Base-by-base conservation (phyloP, 2,329 filamentous ascomycete genomes). In the Colletotrichum theobromicola region DNA sequence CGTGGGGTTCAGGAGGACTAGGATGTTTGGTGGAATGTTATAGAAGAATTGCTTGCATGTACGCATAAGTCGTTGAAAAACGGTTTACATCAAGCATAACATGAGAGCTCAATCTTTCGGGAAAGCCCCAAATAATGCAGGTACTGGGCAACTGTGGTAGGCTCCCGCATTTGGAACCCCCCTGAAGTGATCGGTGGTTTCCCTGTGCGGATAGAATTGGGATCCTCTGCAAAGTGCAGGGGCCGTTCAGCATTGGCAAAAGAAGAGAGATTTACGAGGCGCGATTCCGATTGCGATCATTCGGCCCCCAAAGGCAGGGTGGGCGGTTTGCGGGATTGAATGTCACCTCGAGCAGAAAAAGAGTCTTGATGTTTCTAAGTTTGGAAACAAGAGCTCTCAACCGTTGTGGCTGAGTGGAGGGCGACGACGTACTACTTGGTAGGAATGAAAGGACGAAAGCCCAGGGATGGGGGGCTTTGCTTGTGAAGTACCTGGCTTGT, bases 331-430 rank as follows among this genome's bases (percentile, higher is more conserved):
- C 28, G 46, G 63, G 46, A 55, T 53, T 55, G n/a, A 66, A 66
- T 58, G 50, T 60, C 65, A 60, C 65, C 21, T 28, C 37, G 28
- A 26, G 21, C 28, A 15, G 34, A 21, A 16, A 16, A 60, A 30
- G 37, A 58, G 50, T 60, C 65, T 42, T 35, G 65, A 42, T 67
- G 64, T 67, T 67, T 67, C 65, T 55, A 67, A 67, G 58, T 55
- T 58, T 60, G 58, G 65, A 42, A 67, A 60, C 34, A 60, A 16
- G 26, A 18, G 28, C 46, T 55, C 64, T 42, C 15, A 16, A 60
- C 24, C 42, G 26, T 58, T 67, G 65, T 67, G 65, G 65, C 65
- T 67, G 65, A 67, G 65, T 34, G 46, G 65, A 21, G 63, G 53
- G 32, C 32, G n/a, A 26, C 21, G 34, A 34, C 32, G 53, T 35